Evolutionary conservation across 371 early-diverging fungal genomes (phyloP).

Genomic region (Basidiobolus meristosporus): DNA sequence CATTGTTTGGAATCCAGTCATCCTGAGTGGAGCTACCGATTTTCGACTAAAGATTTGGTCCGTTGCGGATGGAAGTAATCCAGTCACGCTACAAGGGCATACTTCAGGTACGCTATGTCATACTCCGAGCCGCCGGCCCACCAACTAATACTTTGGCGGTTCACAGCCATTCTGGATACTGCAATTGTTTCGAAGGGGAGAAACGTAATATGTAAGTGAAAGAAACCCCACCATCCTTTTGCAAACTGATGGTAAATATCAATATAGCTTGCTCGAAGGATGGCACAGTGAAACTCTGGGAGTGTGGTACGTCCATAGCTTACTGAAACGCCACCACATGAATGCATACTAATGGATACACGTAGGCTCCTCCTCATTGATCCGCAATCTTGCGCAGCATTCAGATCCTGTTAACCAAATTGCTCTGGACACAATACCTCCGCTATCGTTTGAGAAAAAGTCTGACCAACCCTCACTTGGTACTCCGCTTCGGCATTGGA

Average conservation of each 20-base stretch:
- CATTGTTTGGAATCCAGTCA: conserved; percentile 11
- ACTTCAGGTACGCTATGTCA: conserved; percentile 16
- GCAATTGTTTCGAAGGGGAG: conserved; percentile 28
- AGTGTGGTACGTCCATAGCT: conserved; percentile 15
- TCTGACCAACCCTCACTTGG: conserved; percentile 6
- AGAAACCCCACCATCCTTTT: not conserved
- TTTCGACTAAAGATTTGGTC: conserved; percentile 54
- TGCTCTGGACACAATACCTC: conserved; percentile 9
- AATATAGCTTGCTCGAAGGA: conserved; percentile 22
- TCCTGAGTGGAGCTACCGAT: conserved; percentile 47
- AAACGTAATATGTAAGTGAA: conserved; percentile 27
- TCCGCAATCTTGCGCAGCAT: conserved; percentile 16
- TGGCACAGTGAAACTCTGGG: conserved; percentile 24
- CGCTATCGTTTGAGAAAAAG: conserved; percentile 3
- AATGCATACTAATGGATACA: not conserved
- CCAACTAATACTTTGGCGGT: not conserved
- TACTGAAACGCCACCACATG: not conserved
- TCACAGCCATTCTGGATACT: conserved; percentile 24
- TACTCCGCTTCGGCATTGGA: not conserved
- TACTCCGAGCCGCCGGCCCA: not conserved
- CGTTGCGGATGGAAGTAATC: conserved; percentile 46
- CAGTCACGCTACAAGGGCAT: conserved; percentile 51
- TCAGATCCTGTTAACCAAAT: conserved; percentile 13
- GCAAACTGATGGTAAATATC: not conserved
- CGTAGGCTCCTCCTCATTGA: conserved; percentile 9